phyloP scores from a whole-genome alignment of 192 early-diverging fungal genomes.

The Piromyces finnis region DNA sequence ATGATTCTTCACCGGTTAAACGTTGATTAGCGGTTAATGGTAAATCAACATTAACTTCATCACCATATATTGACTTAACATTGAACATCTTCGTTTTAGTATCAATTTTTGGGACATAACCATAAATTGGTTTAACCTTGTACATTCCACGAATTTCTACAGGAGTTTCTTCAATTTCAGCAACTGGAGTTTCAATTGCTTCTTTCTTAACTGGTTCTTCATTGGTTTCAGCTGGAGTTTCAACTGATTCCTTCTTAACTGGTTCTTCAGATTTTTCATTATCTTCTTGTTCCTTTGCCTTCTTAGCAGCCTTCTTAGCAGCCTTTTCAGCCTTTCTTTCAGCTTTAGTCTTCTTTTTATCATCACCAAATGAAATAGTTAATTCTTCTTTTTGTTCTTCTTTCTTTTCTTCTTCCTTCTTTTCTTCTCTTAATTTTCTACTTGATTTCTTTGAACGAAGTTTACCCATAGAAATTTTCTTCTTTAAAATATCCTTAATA shows the following conservation, averaged over 20 bases:
- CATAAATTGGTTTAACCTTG: not conserved
- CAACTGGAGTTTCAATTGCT: not conserved
- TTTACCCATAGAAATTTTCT: not conserved
- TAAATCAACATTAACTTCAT: not conserved
- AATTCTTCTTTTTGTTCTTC: not conserved
- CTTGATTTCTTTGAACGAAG: not conserved
- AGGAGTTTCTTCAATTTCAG: no score
- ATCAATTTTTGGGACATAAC: not conserved
- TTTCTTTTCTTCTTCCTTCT: not conserved
- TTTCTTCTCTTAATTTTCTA: not conserved
- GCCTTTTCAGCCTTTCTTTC: not conserved
- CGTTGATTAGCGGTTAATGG: not conserved
- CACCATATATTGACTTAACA: not conserved
- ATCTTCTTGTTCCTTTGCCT: not conserved
- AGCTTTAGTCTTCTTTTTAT: not conserved
- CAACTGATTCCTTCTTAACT: not conserved
- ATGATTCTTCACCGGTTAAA: conserved; percentile 19
- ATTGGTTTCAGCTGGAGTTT: not conserved
- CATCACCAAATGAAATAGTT: not conserved
- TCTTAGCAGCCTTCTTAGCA: not conserved
- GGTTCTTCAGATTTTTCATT: not conserved
- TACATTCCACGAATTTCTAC: not conserved
- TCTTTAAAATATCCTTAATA: not conserved
- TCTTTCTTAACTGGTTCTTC: not conserved
- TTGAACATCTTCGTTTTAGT: not conserved